A percentile compares a stretch with the other conserved stretches of the same genome.
Conservation (phyloP, 2,329 filamentous ascomycete species). For the Neocucurbitaria cava region DNA sequence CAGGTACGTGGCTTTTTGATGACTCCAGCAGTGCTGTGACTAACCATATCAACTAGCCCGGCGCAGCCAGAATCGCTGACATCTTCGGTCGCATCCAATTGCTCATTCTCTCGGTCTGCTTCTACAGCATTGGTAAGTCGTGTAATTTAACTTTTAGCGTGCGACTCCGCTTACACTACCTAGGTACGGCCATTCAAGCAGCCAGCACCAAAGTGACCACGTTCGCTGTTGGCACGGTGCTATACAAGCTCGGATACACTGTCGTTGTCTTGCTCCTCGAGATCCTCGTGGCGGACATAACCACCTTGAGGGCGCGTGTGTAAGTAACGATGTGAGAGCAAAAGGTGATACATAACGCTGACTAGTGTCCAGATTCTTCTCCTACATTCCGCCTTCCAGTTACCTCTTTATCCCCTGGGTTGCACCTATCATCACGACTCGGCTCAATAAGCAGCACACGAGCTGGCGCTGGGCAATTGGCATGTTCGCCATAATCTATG, state of each 20-base stretch:
- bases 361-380: slow-evolving; percentile 1
- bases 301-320: slow-evolving; percentile 66
- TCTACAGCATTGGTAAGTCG: slow-evolving; percentile 58
- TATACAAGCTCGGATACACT: slow-evolving; percentile 64
- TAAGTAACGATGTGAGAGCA: neutral
- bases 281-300: slow-evolving; percentile 69
- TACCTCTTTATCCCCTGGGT: slow-evolving; percentile 64
- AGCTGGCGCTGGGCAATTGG: slow-evolving; percentile 68
- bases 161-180: slow-evolving; percentile 5
- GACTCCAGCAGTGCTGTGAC: neutral
- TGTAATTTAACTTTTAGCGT: neutral
- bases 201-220: slow-evolving; percentile 56
- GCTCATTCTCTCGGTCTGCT: slow-evolving; percentile 61
- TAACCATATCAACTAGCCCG: slow-evolving; percentile 48
- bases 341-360: slow-evolving; percentile 37
- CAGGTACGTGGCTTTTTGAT: slow-evolving; percentile 30
- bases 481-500: slow-evolving; percentile 67
- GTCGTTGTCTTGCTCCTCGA: slow-evolving; percentile 67
- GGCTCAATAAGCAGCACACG: too few relatives aligned
- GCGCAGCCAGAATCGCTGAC: slow-evolving; percentile 65
- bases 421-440: slow-evolving; percentile 62
- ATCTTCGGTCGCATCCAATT: slow-evolving; percentile 68
- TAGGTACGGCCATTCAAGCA: slow-evolving; percentile 62
- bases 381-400: slow-evolving; percentile 13
- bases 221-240: slow-evolving; percentile 58